Evolutionary conservation across 176 grass and related monocot genomes (phyloP), one percentile per base, ranked within the genome.

Genomic region (Zoysia japonica): DNA sequence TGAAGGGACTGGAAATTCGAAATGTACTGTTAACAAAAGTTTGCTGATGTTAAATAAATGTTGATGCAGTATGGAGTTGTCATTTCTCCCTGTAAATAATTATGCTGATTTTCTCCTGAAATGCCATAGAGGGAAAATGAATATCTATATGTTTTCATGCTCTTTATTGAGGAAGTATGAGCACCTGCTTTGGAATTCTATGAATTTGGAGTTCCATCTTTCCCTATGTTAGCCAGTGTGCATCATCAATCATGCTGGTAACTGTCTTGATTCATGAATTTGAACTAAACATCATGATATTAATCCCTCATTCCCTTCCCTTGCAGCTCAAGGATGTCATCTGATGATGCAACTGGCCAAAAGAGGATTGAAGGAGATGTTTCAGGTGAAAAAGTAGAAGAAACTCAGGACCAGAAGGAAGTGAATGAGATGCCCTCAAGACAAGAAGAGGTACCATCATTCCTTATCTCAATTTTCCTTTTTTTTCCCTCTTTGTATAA

Each of bases 371-470:
- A 89, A 81, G 83, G 68, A 61, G 63, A 82, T 78, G 42, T 47
- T 82, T 64, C 84, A 57, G 55, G 78, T 9, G 56, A 79, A 47
- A 86, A 83, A 20, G 56, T 75, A 71, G 84, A 89, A 85, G 73
- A 81, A 71, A 85, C 84, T 85, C 53, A 85, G 71, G 86, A 83
- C 53, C 79, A 75, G 75, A 87, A 59, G 63, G 91, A 84, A 64
- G 78, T 46, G 13, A 40, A 68, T 74, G 80, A 67, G 44, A 85
- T 93, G 84, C 81, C 88, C 15, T 89, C 86, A n/a, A 71, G 87
- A 74, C 65, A 91, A 76, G 78, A 93, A 44, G 93, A 93, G 66
- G 88, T 89, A 70, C 48, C 9, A 44, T 42, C 3, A 65, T 84
- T 66, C 61, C n/a, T 6, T 15, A 5, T 40, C 61, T 40, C 65